phyloP scores from a whole-genome alignment of 305 asterid species.

The Fraxinus angustifolia region DNA sequence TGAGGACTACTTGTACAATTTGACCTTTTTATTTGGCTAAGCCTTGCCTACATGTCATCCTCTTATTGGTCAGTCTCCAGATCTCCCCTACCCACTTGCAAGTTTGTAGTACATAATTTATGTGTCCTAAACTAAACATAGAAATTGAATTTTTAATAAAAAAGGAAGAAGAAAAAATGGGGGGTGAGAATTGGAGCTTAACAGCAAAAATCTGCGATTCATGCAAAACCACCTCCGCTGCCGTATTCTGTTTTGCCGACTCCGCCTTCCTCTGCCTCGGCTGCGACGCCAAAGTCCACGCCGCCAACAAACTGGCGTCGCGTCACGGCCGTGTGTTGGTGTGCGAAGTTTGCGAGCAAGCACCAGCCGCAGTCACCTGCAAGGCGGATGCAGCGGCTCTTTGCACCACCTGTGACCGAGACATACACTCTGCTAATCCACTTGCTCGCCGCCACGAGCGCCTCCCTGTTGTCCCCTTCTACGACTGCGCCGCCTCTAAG shows the following conservation, averaged over 20 bases:
- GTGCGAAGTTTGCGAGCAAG: constrained; percentile 65
- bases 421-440: constrained; percentile 83
- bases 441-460: constrained; percentile 88
- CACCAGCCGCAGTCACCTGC: constrained; percentile 76
- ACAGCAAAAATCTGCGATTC: constrained; percentile 43
- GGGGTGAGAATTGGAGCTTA: constrained; percentile 35
- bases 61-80: neutral
- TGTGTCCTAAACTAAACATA: neutral
- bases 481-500: constrained; percentile 22
- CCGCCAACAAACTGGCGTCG: constrained; percentile 40
- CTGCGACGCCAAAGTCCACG: constrained; percentile 44
- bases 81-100: neutral
- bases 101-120: neutral
- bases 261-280: constrained; percentile 38
- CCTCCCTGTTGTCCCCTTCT: constrained; percentile 55
- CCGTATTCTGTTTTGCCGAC: constrained; percentile 41
- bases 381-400: constrained; percentile 89
- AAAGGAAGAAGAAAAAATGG: constrained; percentile 20
- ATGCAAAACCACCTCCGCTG: constrained; percentile 40
- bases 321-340: constrained; percentile 45
- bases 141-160: neutral
- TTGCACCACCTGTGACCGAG: constrained; percentile 71
- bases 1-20: neutral
- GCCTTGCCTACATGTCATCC: neutral
- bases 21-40: constrained; percentile 16